phyloP scores from a whole-genome alignment of 768 basidiomycete genomes.

The Mycena metata region DNA sequence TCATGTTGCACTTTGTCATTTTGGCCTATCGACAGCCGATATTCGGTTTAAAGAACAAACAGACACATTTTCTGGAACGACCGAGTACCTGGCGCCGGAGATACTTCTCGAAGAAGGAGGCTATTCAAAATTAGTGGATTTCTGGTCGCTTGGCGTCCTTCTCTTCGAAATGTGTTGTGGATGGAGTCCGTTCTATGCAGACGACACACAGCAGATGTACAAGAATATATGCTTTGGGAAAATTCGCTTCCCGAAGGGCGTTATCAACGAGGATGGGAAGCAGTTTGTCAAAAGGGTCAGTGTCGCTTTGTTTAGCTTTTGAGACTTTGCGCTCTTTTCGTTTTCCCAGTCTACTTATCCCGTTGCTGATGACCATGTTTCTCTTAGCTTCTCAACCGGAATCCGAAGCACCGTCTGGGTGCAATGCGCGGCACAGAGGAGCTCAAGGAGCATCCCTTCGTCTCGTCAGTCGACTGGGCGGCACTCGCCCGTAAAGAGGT shows the following conservation, averaged over 20 bases:
- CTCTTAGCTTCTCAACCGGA: conserved; percentile 92
- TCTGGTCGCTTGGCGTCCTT: conserved; percentile 97
- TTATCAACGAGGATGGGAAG: conserved; percentile 98
- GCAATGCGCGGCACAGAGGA: conserved; percentile 92
- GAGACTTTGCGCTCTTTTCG: conserved; percentile 29
- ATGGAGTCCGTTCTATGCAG: conserved; percentile 99
- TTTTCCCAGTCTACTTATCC: conserved; percentile 37
- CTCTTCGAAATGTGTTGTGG: conserved; percentile 99
- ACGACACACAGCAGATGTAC: conserved; percentile 99
- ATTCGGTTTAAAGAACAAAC: conserved; percentile 93
- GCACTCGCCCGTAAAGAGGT: conserved; percentile 89
- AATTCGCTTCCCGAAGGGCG: conserved; percentile 96
- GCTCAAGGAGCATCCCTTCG: conserved; percentile 96
- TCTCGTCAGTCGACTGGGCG: conserved; percentile 91
- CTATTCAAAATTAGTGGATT: conserved; percentile 98
- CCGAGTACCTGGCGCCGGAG: conserved; percentile 98
- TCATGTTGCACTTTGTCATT: conserved; percentile 98
- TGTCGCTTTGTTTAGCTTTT: conserved; percentile 41
- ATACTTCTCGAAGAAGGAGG: conserved; percentile 98
- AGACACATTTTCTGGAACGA: conserved; percentile 99
- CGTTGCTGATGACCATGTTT: conserved; percentile 17
- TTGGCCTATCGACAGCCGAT: conserved; percentile 97
- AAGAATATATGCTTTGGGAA: conserved; percentile 99
- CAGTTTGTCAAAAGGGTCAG: conserved; percentile 98
- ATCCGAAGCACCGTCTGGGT: conserved; percentile 97